Conservation (phyloP, 768 basidiomycete genomes). For the Pulveroboletus sp. region DNA sequence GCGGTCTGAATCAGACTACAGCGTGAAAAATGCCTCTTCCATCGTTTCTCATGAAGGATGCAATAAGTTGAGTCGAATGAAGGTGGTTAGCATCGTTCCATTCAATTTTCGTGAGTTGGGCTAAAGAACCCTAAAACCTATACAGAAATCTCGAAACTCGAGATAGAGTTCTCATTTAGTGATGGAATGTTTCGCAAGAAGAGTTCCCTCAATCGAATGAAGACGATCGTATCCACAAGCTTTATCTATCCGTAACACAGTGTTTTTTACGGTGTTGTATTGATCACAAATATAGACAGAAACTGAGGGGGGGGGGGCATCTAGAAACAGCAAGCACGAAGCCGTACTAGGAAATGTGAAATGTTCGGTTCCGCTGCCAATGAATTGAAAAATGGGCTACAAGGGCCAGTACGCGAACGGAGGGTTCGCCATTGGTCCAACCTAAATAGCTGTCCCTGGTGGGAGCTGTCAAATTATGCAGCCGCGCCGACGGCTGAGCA, state of each 20-base stretch:
- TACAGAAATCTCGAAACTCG: neutral
- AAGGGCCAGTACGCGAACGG: neutral
- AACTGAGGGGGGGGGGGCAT: neutral
- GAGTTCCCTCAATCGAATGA: neutral
- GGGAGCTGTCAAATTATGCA: neutral
- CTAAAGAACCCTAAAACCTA: neutral
- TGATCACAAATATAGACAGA: neutral
- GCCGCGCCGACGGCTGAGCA: neutral
- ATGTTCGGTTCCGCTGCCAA: too few relatives aligned
- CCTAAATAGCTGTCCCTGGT: neutral
- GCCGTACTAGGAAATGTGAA: too few relatives aligned
- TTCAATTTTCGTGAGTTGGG: conserved; percentile 16
- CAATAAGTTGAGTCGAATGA: conserved; percentile 29
- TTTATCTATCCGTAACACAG: conserved; percentile 1
- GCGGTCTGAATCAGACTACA: conserved; percentile 25
- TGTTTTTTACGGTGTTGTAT: neutral
- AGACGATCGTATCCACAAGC: conserved; percentile 8
- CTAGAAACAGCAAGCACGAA: neutral
- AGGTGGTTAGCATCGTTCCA: conserved; percentile 15
- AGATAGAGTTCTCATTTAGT: conserved; percentile 18
- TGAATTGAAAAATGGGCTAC: neutral
- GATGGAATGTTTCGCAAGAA: conserved; percentile 16
- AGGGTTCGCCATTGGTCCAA: neutral
- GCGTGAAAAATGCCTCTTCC: conserved; percentile 40
- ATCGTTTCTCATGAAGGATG: conserved; percentile 40